Evolutionary conservation across 1,284 basidiomycete species (phyloP), one percentile per base, ranked within the genome.

Genomic region (Heterobasidion parviporum): DNA sequence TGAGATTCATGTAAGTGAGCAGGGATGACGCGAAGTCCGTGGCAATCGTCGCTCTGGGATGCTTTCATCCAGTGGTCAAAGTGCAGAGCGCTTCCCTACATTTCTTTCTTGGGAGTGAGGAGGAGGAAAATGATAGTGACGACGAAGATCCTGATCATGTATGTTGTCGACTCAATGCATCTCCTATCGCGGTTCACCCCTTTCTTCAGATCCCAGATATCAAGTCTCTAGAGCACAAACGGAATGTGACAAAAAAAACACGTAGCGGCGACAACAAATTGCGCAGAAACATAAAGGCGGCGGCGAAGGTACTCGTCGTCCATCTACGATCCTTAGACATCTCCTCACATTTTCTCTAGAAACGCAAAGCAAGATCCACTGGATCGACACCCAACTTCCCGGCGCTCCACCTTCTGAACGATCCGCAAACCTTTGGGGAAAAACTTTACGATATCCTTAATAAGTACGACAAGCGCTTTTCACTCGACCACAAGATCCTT

Each of bases 61-160:
- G 92, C 67, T 93, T 95, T 69, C 96, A 99, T 70, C 94, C 96
- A 8, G 85, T 91, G 52, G 81, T 87, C 52, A 98, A 98, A 68
- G 97, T 99, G 1, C 96, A 98, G 70, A 94, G 87, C 58, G 94
- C 94, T 0, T 93, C 94, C 2, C 75, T 97, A n/a, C 93, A 98
- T 72, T 99, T 99, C 75, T 99, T 99, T 78, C 82, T 99, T 16
- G 92, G 92, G 3, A 84, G 80, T 54, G 87, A 92, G 47, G 82
- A 90, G 35, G 82, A 83, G 26, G 80, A 81, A 54, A 82, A 81
- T 43, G 82, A 87, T 55, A 85, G 83, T 54, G 85, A 87, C 49
- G 83, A 87, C 5, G 85, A 86, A 55, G 84, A 85, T 8, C 16
- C 12, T 35, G 87, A 89, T 53, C 79, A 86, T 57, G 85, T 82